These are phyloP conservation scores for Solanum clarkiae DNA, from an alignment of 257 asterid genomes.

Conservation along the genomic window DNA sequence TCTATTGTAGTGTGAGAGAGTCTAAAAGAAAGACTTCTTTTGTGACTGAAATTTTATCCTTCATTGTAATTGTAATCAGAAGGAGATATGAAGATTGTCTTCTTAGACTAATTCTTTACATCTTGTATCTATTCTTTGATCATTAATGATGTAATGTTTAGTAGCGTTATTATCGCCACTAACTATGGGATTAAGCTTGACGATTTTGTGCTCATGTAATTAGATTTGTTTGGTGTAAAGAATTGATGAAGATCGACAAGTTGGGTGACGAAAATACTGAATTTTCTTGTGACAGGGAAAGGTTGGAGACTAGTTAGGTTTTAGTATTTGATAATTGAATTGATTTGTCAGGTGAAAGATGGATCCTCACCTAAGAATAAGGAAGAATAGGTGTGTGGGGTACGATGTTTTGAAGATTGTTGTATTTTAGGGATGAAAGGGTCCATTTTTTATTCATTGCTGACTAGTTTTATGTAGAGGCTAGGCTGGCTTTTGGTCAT, in stretches of 20 bases:
- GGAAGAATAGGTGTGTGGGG: slow-evolving; percentile 1
- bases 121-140: neutral
- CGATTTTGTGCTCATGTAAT: neutral
- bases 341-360: neutral
- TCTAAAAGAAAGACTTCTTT: neutral
- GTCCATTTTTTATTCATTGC: neutral
- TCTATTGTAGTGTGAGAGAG: neutral
- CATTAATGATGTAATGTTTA: neutral
- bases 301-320: too few relatives aligned
- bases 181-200: neutral
- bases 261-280: neutral
- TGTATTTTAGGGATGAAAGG: neutral
- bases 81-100: neutral
- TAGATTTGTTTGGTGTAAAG: neutral
- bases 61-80: slow-evolving; percentile 3
- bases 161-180: neutral
- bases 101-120: neutral
- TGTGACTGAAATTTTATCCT: neutral
- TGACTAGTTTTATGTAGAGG: neutral
- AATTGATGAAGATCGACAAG: neutral
- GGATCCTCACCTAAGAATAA: neutral
- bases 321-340: neutral
- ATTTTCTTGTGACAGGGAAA: neutral
- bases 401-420: neutral
- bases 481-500: slow-evolving; percentile 2